Conservation (phyloP, 208 protist species). For the Balamuthia mandrillaris region DNA sequence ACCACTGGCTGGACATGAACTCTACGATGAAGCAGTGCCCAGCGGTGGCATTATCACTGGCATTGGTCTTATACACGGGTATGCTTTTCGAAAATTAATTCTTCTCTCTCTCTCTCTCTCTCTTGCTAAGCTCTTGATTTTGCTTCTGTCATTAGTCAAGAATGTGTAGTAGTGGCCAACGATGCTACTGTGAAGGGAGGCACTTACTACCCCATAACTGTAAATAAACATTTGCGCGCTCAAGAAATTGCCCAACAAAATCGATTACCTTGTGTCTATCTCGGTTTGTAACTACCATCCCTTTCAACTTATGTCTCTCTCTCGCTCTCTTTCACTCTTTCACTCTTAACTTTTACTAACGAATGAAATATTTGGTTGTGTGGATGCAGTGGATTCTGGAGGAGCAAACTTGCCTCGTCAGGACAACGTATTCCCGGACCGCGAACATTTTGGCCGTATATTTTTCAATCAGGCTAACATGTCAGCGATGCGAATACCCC, state of each 20-base stretch:
- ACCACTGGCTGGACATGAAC: constrained; percentile 85
- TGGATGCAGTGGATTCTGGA: constrained; percentile 85
- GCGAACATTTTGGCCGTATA: constrained; percentile 94
- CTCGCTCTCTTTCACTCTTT: not conserved
- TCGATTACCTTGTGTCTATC: constrained; percentile 92
- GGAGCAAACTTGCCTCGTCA: constrained; percentile 89
- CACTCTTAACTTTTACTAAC: not conserved
- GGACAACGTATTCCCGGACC: constrained; percentile 88
- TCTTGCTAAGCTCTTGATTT: not conserved
- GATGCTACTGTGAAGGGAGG: constrained; percentile 95
- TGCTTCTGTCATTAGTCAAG: constrained; percentile 40
- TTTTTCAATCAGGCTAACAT: constrained; percentile 96
- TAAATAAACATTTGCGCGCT: constrained; percentile 94
- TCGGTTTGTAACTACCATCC: too few species aligned
- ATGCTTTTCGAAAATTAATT: not conserved
- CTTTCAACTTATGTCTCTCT: too few species aligned
- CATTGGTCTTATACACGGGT: constrained; percentile 75
- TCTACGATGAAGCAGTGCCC: constrained; percentile 86
- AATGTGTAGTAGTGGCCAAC: constrained; percentile 94
- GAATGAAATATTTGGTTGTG: not conserved
- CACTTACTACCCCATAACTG: constrained; percentile 95
- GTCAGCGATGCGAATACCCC: constrained; percentile 85
- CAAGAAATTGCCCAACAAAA: constrained; percentile 92
- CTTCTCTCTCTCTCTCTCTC: not conserved
- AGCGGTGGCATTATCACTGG: constrained; percentile 90